Base-by-base conservation (phyloP, 495 filamentous ascomycete species). In the Penicillium cataractarum region DNA sequence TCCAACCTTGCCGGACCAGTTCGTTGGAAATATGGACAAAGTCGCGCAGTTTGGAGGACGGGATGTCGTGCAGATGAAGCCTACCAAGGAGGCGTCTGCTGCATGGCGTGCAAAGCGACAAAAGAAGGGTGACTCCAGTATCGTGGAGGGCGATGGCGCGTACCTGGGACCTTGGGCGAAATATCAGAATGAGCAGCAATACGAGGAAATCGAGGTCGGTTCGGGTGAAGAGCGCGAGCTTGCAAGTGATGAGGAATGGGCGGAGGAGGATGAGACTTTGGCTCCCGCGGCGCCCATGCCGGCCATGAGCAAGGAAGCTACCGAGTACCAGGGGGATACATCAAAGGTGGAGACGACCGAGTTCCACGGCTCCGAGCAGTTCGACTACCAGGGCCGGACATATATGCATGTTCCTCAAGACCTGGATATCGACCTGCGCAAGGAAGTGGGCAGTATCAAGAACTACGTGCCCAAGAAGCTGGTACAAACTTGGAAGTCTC, bases 91-190 rank as follows among this genome's bases (percentile, higher is more conserved):
- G 67, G 80, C 85, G 33, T 86, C 86, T 0, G 86, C 86, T 33
- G 82, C 83, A 37, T 76, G 91, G 64, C 80, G 88, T 17, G 76
- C 85, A 33, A 91, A 89, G 67, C 80, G 95, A 35, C 92, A 97
- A 75, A 85, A 78, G 65, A 96, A 92, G 74, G 95, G 95, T 8
- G 89, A 94, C 72, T 81, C 91, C 31, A 87, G 87, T 56, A 81
- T 97, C 39, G 87, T 93, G 0, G 91, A 97, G 64, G 95, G 95
- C 0, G 88, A 91, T 6, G 88, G 87, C 39, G 87, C 92, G 27
- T 98, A 97, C 74, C 83, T 93, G 31, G 96, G 95, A 1, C 96
- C 95, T 0, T 99, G 96, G 96, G 95, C 96, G 31, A 86, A 83
- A 71, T 98, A 95, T 65, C 85, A 89, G 60, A 81, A 85, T 62